Percentiles rank a stretch among this genome's conserved stretches.
Evolutionary conservation across 2,329 filamentous ascomycete genomes (phyloP).

Genomic region (Claviceps sp.): DNA sequence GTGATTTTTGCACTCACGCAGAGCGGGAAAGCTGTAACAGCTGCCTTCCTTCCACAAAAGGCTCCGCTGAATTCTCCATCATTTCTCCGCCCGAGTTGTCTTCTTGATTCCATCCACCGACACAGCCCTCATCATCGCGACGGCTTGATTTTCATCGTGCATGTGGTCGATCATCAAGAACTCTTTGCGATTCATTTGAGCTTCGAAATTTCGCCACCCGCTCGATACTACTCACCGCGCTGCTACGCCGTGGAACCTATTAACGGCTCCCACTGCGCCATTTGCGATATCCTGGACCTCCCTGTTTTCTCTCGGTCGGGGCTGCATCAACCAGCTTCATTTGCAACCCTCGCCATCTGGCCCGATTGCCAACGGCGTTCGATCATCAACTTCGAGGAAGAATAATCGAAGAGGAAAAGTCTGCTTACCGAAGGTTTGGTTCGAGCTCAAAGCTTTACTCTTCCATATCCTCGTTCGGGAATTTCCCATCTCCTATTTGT

Average conservation of each 20-base stretch:
- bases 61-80: background rate
- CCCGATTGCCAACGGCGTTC: background rate
- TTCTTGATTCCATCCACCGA: background rate
- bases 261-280: background rate
- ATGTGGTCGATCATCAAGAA: background rate
- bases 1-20: background rate
- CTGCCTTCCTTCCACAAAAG: background rate
- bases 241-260: background rate
- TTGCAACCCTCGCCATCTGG: background rate
- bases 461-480: conserved; percentile 24
- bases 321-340: background rate
- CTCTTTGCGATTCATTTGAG: background rate
- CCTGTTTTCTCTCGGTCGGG: background rate
- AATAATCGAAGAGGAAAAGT: background rate
- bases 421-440: conserved; percentile 15
- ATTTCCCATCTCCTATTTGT: conserved; percentile 16
- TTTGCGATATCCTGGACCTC: background rate
- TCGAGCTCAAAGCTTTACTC: conserved; percentile 26
- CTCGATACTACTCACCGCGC: background rate
- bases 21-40: background rate
- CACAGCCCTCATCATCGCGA: conserved; percentile 1
- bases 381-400: background rate
- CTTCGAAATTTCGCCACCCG: background rate
- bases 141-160: background rate
- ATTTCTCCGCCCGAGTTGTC: background rate